Base-by-base conservation (phyloP, 2,329 filamentous ascomycete genomes). In the Phialocephala sp. region DNA sequence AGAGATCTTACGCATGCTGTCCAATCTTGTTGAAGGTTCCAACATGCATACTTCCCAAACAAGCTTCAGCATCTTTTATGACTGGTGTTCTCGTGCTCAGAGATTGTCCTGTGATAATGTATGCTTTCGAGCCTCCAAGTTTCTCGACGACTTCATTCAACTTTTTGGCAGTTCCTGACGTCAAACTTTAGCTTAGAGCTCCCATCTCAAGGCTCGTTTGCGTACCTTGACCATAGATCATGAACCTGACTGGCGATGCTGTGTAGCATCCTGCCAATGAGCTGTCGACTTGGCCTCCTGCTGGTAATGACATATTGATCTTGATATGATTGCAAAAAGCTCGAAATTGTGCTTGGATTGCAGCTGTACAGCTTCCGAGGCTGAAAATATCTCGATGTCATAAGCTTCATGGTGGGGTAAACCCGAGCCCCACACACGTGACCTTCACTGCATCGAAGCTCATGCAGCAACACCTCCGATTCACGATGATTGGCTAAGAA, bases 21-120 rank as follows among this genome's bases (percentile, higher is more conserved):
- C 80, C 80, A 65, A 87, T 86, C 69, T 82, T 81, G 68, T 78
- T 78, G 72, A 85, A 87, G 0, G 85, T 87, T 65, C 83, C 82
- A 1, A 83, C 84, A 70, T 85, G 83, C 52, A 75, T 69, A 15
- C 76, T 68, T 5, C 79, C 80, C 0, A 87, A 77, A 0, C 83
- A 75, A 12, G 78, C 68, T 75, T 87, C 83, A 18, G 86, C 79
- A 58, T 83, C 76, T 62, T 80, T 79, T 67, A 87, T 80, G 8
- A 87, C 77, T 0, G 79, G 76, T 0, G 85, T 87, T 70, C 85
- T 87, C 50, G 74, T 83, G 8, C 83, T 82, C 8, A 87, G 79
- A 0, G 84, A 86, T 50, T 75, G 78, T 27, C 84, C 84, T 0
- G 85, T 87, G 54, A 87, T 81, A 71, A 87, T 84, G 75, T 86